Percentiles rank a stretch among this genome's conserved stretches.
Conservation (phyloP, 768 basidiomycete genomes). For the Panellus pusillus region DNA sequence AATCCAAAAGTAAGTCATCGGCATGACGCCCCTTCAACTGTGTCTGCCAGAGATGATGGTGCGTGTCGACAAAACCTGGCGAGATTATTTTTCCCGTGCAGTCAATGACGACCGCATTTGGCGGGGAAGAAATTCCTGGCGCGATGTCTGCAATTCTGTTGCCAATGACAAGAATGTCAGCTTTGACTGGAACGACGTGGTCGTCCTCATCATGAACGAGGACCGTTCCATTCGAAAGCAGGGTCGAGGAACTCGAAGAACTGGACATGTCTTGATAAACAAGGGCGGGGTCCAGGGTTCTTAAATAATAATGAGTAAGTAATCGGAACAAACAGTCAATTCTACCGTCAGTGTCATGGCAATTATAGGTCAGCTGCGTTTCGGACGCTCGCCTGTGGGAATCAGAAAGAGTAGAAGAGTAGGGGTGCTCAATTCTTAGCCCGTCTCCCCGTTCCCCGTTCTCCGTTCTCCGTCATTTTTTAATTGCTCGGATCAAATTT, state of each 20-base stretch:
- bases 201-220: conserved; percentile 15
- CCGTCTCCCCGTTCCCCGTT: no score
- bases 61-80: conserved; percentile 19
- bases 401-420: no score
- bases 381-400: no score
- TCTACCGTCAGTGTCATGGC: no score
- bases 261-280: no score
- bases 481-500: no score
- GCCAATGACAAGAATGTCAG: conserved; percentile 13
- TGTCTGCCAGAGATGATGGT: conserved; percentile 20
- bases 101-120: conserved; percentile 1
- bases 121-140: neutral
- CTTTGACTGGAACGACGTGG: conserved; percentile 4
- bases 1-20: conserved; percentile 13
- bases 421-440: no score
- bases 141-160: conserved; percentile 12
- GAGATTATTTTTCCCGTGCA: conserved; percentile 15
- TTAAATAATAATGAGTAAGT: no score
- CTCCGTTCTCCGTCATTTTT: no score
- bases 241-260: neutral
- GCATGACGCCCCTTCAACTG: conserved; percentile 19
- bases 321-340: no score
- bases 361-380: no score
- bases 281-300: no score
- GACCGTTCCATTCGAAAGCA: conserved; percentile 14